phyloP scores from a whole-genome alignment of 1,284 basidiomycete genomes.

The Gymnopus androsaceus region DNA sequence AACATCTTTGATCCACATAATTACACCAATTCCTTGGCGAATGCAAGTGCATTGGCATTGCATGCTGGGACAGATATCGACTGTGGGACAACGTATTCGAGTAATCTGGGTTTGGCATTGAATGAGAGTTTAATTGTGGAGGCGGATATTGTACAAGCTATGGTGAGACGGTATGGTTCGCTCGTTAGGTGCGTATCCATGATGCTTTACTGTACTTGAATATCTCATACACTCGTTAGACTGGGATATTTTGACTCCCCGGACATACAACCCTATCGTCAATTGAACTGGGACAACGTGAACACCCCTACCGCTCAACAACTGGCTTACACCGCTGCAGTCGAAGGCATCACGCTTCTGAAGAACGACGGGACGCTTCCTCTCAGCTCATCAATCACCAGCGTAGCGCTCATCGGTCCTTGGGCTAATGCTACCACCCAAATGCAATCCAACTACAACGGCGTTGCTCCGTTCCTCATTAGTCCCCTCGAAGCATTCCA shows the following conservation, averaged over 20 bases:
- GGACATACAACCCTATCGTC: constrained; percentile 49
- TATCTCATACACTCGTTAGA: constrained; percentile 25
- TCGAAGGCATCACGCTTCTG: constrained; percentile 54
- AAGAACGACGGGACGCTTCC: constrained; percentile 61
- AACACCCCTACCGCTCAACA: constrained; percentile 47
- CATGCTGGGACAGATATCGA: constrained; percentile 59
- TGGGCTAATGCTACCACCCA: constrained; percentile 56
- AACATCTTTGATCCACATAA: constrained; percentile 53
- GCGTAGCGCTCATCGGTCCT: constrained; percentile 54
- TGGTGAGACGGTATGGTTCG: constrained; percentile 51
- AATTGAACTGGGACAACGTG: constrained; percentile 46
- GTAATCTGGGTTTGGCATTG: constrained; percentile 47
- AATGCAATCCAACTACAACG: constrained; percentile 60
- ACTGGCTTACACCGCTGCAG: constrained; percentile 52
- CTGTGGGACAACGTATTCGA: constrained; percentile 50
- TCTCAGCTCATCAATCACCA: constrained; percentile 41
- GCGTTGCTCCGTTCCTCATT: constrained; percentile 54
- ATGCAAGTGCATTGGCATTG: constrained; percentile 51
- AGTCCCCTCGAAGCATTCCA: constrained; percentile 52
- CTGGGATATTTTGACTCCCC: constrained; percentile 59
- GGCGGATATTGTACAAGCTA: constrained; percentile 42
- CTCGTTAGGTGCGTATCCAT: constrained; percentile 45
- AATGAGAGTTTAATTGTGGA: constrained; percentile 47
- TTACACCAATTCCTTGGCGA: constrained; percentile 42
- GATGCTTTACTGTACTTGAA: background rate